Evolutionary conservation across 2,329 filamentous ascomycete genomes (phyloP).

Genomic region (Aspergillus latus): DNA sequence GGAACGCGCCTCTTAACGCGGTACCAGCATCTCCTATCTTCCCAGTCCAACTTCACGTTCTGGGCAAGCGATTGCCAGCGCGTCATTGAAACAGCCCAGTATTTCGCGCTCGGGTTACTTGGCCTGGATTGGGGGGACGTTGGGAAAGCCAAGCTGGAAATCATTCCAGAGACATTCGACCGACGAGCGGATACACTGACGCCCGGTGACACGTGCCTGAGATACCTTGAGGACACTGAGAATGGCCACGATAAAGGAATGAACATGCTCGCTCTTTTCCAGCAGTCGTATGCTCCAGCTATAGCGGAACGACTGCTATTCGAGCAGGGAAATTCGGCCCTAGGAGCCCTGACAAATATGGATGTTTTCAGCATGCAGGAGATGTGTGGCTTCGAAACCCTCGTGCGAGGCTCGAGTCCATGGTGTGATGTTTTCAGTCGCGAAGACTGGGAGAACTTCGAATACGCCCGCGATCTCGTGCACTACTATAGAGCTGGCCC

Average conservation of each 20-base stretch:
- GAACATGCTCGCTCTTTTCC: conserved; percentile 49
- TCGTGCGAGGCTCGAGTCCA: conserved; percentile 52
- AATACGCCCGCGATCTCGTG: conserved; percentile 59
- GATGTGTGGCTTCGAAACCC: conserved; percentile 61
- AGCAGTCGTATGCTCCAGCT: conserved; percentile 48
- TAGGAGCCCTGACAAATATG: conserved; percentile 46
- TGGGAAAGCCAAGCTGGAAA: conserved; percentile 44
- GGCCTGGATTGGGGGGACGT: conserved; percentile 48
- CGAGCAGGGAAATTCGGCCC: conserved; percentile 23
- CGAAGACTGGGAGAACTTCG: conserved; percentile 56
- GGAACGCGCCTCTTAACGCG: conserved; percentile 55
- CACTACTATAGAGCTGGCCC: conserved; percentile 61
- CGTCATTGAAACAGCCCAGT: conserved; percentile 57
- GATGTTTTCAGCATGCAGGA: conserved; percentile 62
- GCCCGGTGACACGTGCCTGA: conserved; percentile 50
- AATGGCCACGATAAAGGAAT: conserved; percentile 54
- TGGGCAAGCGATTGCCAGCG: conserved; percentile 58
- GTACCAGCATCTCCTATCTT: conserved; percentile 50
- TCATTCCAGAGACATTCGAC: conserved; percentile 55
- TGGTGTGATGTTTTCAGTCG: conserved; percentile 59
- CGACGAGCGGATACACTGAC: conserved; percentile 57
- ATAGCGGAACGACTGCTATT: conserved; percentile 47
- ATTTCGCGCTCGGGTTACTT: conserved; percentile 58
- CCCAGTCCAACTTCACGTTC: conserved; percentile 39
- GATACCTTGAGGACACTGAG: conserved; percentile 37